Evolutionary conservation across 1,284 basidiomycete genomes (phyloP).

Genomic region (Entoloma clypeatum): DNA sequence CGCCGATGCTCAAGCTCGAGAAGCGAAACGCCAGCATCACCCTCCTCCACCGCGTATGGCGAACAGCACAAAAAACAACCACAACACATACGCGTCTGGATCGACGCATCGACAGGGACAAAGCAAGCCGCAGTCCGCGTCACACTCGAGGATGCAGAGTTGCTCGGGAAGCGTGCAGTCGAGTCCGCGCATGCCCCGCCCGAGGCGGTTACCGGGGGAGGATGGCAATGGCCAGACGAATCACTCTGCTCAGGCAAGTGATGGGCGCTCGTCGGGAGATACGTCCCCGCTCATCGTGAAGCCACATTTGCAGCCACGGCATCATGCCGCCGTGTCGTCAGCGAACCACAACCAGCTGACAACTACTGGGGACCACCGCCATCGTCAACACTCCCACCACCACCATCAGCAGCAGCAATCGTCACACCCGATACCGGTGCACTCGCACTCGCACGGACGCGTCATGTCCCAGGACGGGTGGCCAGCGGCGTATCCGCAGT

Average conservation of each 20-base stretch:
- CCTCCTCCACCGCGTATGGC: slow-evolving; percentile 14
- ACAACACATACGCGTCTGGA: slow-evolving; percentile 17
- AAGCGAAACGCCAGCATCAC: slow-evolving; percentile 20
- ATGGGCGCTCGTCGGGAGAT: slow-evolving; percentile 1
- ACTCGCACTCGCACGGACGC: too few relatives aligned
- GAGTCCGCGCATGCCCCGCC: slow-evolving; percentile 27
- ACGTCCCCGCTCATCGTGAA: slow-evolving; percentile 1
- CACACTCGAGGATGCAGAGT: slow-evolving; percentile 27
- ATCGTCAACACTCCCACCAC: slow-evolving; percentile 1
- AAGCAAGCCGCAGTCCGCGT: slow-evolving; percentile 24
- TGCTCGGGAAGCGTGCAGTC: slow-evolving; percentile 28
- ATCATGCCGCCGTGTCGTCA: too few relatives aligned
- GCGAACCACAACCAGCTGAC: too few relatives aligned
- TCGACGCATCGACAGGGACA: slow-evolving; percentile 21
- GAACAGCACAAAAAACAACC: slow-evolving; percentile 14
- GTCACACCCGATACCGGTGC: slow-evolving; percentile 12
- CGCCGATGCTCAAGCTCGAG: slow-evolving; percentile 40
- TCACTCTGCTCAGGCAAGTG: too few relatives aligned
- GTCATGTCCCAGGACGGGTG: too few relatives aligned
- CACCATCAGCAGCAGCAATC: too few relatives aligned
- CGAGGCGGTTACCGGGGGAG: slow-evolving; percentile 24
- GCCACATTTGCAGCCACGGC: slow-evolving; percentile 4
- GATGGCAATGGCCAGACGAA: too few relatives aligned
- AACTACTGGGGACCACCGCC: slow-evolving; percentile 2
- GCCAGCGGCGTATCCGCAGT: background rate